Base-by-base conservation (phyloP, 139 green algal species). In the Chlamydomonas sphaeroides region DNA sequence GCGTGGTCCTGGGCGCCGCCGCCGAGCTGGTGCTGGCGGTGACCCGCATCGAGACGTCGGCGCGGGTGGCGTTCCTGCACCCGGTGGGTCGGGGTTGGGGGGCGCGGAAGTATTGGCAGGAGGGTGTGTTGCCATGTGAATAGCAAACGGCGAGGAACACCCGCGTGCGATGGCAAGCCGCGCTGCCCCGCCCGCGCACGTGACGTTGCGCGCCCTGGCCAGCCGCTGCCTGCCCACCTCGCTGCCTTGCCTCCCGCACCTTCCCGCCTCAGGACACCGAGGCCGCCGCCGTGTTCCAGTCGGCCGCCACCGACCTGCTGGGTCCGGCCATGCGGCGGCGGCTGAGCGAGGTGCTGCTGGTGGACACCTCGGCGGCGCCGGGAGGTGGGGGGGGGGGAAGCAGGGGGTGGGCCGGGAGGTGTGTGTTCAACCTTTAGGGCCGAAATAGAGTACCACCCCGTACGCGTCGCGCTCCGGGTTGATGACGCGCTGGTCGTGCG, bases 291-390 rank as follows among this genome's bases (percentile, higher is more conserved):
- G 49, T 79, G 56, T 79, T 79, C 35, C 71, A 67, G 51, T 79
- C 71, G 51, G 51, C 71, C 14, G 71, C 71, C 71, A 79, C 71
- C 23, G 71, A 79, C 23, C 10, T 39, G 25, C 6, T 66, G 51
- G 71, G 71, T 6, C 69, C 69, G 32, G 56, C 35, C 6, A 21
- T 67, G 56, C 57, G 72, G 56, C 72, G 72, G 72, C 56, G 72
- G 28, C 72, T 68, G 32, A 80, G 72, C 36, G 72, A 80, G 36
- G 57, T 80, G 28, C 53, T 80, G 38, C 72, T 80, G 53, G 72
- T 80, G 56, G 72, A 80, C 26, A 57, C 41, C 38, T 17, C 72
- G 10, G 72, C 56, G 18, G 36, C 28, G 30, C 14, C 38, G 26
- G 25, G 33, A 15, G 72, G 72, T 23, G 72, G 70, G 17, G 33